Evolutionary conservation across 1,284 basidiomycete species (phyloP).

Genomic region (Boletus smithii): DNA sequence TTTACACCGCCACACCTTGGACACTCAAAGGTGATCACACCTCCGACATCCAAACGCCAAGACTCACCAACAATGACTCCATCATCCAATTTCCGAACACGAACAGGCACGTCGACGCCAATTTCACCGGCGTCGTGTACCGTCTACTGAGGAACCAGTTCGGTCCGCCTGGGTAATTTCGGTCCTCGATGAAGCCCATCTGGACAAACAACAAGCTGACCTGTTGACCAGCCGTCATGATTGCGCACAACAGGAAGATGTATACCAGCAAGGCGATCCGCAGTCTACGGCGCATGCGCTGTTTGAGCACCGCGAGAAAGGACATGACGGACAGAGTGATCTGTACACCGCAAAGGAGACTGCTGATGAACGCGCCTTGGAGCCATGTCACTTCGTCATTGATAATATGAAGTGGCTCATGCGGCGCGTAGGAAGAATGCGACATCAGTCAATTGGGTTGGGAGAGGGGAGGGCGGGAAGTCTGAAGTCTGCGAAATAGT

Average conservation of each 20-base stretch:
- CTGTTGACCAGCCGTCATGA: conserved; percentile 20
- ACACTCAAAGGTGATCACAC: not conserved
- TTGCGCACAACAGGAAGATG: conserved; percentile 15
- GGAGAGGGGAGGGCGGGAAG: not conserved
- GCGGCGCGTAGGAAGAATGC: not conserved
- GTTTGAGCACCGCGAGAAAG: conserved; percentile 20
- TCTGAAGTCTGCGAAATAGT: conserved; percentile 10
- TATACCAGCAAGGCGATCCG: conserved; percentile 18
- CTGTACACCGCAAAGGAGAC: conserved; percentile 23
- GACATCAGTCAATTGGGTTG: conserved; percentile 9
- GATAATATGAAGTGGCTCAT: conserved; percentile 6
- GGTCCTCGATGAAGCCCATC: conserved; percentile 14
- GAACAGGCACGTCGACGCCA: conserved; percentile 12
- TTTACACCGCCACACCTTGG: conserved; percentile 27
- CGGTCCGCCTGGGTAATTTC: conserved; percentile 22
- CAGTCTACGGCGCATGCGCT: conserved; percentile 5
- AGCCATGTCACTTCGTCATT: conserved; percentile 22
- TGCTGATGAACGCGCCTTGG: conserved; percentile 25
- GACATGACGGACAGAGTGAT: conserved; percentile 23
- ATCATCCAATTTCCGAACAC: conserved; percentile 27
- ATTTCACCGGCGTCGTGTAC: conserved; percentile 7
- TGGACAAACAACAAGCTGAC: conserved; percentile 17
- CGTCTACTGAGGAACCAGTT: conserved; percentile 16
- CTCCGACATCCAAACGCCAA: not conserved
- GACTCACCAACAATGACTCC: conserved; percentile 25